Evolutionary conservation across 164 flowering plant species (phyloP).

Genomic region (Nymphaea colorata): DNA sequence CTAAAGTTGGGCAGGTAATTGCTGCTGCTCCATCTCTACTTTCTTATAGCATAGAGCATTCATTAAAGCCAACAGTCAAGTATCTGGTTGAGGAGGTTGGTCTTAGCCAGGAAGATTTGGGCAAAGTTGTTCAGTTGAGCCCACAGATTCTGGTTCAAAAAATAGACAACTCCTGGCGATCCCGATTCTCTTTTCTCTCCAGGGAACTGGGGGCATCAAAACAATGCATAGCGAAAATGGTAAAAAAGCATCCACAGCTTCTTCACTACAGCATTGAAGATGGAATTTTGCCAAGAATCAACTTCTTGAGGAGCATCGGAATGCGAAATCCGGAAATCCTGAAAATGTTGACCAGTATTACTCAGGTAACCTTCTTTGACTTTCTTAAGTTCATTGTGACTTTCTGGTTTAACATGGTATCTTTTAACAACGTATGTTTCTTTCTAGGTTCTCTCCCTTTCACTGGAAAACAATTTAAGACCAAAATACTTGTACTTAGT

Average conservation of each 20-base stretch:
- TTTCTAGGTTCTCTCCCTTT: constrained; percentile 72
- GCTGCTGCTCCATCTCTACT: constrained; percentile 80
- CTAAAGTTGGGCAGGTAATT: constrained; percentile 72
- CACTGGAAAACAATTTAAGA: constrained; percentile 79
- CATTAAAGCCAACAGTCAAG: constrained; percentile 78
- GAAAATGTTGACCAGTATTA: constrained; percentile 80
- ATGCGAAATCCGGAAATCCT: constrained; percentile 69
- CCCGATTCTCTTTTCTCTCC: constrained; percentile 62
- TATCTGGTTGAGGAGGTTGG: constrained; percentile 93
- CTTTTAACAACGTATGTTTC: neutral
- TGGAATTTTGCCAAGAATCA: constrained; percentile 82
- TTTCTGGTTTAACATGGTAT: neutral
- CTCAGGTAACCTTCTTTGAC: constrained; percentile 43
- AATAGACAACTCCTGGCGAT: constrained; percentile 71
- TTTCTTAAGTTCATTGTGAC: neutral
- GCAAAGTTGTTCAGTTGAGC: constrained; percentile 91
- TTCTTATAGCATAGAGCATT: constrained; percentile 88
- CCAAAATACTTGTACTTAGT: constrained; percentile 83
- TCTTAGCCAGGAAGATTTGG: constrained; percentile 45
- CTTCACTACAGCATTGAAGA: constrained; percentile 94
- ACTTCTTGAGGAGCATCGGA: constrained; percentile 85
- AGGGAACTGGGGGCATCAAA: constrained; percentile 85
- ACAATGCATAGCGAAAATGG: constrained; percentile 82
- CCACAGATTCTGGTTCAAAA: constrained; percentile 90
- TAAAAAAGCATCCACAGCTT: constrained; percentile 84